These are phyloP conservation scores for Aaosphaeria arxii DNA, from an alignment of 2,329 filamentous ascomycete genomes.

Conservation along the genomic window DNA sequence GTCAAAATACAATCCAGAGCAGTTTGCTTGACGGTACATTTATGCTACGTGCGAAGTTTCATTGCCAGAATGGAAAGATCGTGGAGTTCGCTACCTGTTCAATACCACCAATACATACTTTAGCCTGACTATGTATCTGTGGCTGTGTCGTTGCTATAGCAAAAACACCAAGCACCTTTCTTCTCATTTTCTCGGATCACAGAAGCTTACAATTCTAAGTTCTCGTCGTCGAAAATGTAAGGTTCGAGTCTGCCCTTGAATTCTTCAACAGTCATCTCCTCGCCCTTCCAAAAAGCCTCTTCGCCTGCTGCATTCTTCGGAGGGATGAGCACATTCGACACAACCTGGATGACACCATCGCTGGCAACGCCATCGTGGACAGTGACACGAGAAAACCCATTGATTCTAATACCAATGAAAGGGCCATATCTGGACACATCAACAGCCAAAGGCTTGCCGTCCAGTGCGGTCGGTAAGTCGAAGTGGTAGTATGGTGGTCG, in stretches of 20 bases:
- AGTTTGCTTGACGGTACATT: no score
- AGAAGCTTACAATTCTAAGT: slow-evolving; percentile 25
- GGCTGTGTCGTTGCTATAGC: no score
- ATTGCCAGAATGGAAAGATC: no score
- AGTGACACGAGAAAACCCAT: slow-evolving; percentile 65
- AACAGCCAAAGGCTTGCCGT: slow-evolving; percentile 63
- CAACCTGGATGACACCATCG: slow-evolving; percentile 81
- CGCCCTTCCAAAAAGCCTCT: slow-evolving; percentile 40
- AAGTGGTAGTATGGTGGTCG: slow-evolving; percentile 55
- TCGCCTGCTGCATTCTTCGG: slow-evolving; percentile 54
- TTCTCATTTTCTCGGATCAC: not conserved
- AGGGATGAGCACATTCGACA: slow-evolving; percentile 71
- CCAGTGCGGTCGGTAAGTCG: slow-evolving; percentile 70
- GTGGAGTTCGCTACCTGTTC: no score
- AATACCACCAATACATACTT: no score
- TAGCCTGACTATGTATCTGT: no score
- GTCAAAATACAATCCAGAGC: no score
- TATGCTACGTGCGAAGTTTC: no score
- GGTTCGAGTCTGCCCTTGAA: slow-evolving; percentile 52
- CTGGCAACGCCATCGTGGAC: slow-evolving; percentile 69
- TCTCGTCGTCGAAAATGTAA: slow-evolving; percentile 21
- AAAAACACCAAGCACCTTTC: no score
- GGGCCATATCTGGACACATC: slow-evolving; percentile 69
- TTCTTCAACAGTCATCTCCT: slow-evolving; percentile 58
- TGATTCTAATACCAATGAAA: slow-evolving; percentile 70